A percentile compares a stretch with the other conserved stretches of the same genome.
phyloP scores from a whole-genome alignment of 495 filamentous ascomycete species.

The Penicillium flavigenum region DNA sequence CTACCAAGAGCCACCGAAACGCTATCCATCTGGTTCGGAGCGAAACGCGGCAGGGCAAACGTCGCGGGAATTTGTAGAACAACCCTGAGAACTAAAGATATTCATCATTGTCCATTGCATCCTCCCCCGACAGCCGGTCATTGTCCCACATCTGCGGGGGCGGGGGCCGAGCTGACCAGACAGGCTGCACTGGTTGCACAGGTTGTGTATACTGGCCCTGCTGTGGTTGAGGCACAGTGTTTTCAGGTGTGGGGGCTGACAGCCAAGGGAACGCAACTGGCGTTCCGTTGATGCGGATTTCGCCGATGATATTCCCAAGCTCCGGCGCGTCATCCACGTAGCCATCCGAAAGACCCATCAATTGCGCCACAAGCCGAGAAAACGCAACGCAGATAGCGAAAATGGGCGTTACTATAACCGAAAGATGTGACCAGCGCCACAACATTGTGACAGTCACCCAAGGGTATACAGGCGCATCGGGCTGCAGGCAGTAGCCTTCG shows the following conservation, averaged over 20 bases:
- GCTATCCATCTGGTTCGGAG: neutral
- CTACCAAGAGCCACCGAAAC: neutral
- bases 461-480: slow-evolving; percentile 47
- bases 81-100: slow-evolving; percentile 25
- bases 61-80: neutral
- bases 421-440: slow-evolving; percentile 46
- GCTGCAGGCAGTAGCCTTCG: slow-evolving; percentile 46
- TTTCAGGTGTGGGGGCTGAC: slow-evolving; percentile 15
- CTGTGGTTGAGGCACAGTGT: slow-evolving; percentile 6
- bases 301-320: slow-evolving; percentile 30
- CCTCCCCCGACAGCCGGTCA: slow-evolving; percentile 19
- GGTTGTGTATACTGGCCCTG: neutral
- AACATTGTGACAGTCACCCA: slow-evolving; percentile 49
- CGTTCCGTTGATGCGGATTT: slow-evolving; percentile 39
- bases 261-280: slow-evolving; percentile 29
- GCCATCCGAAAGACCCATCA: slow-evolving; percentile 46
- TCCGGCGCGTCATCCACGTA: slow-evolving; percentile 40
- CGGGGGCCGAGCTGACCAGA: slow-evolving; percentile 20
- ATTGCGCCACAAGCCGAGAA: slow-evolving; percentile 34
- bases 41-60: neutral
- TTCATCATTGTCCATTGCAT: slow-evolving; percentile 40
- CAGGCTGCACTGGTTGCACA: slow-evolving; percentile 12
- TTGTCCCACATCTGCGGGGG: slow-evolving; percentile 17
- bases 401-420: slow-evolving; percentile 31
- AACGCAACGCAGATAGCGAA: slow-evolving; percentile 35